Evolutionary conservation across 78 protist genomes (phyloP).

Genomic region (Dictyostelium firmibasis): DNA sequence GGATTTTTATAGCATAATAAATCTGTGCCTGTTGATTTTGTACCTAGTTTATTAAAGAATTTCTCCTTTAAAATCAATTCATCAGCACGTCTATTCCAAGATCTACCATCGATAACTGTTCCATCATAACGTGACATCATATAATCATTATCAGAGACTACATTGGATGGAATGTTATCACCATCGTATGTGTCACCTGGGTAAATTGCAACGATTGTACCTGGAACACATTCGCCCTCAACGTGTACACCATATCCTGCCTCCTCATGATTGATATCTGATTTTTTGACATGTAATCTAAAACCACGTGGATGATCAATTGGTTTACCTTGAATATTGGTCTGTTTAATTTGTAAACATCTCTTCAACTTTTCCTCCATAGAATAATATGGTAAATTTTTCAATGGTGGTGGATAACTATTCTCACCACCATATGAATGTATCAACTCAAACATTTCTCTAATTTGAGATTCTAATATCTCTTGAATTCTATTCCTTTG

Average conservation of each 20-base stretch:
- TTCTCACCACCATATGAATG: conserved; percentile 33
- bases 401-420: conserved; percentile 55
- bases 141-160: conserved; percentile 29
- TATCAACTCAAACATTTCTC: background rate
- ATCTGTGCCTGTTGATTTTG: background rate
- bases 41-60: conserved; percentile 3
- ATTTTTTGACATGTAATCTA: background rate
- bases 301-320: conserved; percentile 66
- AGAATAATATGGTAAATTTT: conserved; percentile 13
- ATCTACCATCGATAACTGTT: conserved; percentile 54
- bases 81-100: conserved; percentile 36
- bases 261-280: conserved; percentile 24
- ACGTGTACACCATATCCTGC: conserved; percentile 73
- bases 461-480: background rate
- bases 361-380: conserved; percentile 52
- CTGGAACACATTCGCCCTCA: conserved; percentile 39
- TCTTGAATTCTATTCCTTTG: conserved; percentile 2
- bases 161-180: background rate
- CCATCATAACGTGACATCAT: conserved; percentile 68
- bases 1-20: conserved; percentile 27
- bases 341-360: conserved; percentile 6
- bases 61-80: background rate
- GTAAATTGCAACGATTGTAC: conserved; percentile 62
- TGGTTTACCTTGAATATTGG: background rate
- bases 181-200: conserved; percentile 55